Evolutionary conservation across 2,329 filamentous ascomycete genomes (phyloP).

Genomic region (Cytospora piceicola): DNA sequence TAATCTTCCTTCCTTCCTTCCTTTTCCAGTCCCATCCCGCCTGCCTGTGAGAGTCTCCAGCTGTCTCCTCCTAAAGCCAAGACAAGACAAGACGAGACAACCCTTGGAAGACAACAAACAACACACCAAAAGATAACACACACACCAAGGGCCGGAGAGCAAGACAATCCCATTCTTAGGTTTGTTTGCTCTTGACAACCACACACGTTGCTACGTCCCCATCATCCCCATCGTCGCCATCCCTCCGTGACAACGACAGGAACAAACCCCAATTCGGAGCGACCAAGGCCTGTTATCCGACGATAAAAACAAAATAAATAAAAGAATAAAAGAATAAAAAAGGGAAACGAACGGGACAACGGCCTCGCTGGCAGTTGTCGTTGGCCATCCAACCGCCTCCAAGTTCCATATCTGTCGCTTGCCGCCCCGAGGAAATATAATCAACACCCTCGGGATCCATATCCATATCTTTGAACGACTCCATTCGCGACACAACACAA

Average conservation of each 20-base stretch:
- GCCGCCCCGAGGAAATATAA: conserved; percentile 12
- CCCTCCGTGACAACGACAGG: neutral
- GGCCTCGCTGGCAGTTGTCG: neutral
- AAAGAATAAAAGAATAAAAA: too few relatives aligned
- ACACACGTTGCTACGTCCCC: conserved; percentile 1
- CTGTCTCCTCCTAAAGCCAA: too few relatives aligned
- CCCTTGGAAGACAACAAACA: neutral
- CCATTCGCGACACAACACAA: conserved; percentile 9
- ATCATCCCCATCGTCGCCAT: too few relatives aligned
- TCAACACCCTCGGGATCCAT: neutral
- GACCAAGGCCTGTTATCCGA: too few relatives aligned
- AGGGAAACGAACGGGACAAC: neutral
- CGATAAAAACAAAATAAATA: too few relatives aligned
- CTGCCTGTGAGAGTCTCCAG: too few relatives aligned
- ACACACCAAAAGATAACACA: neutral
- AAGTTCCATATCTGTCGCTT: conserved; percentile 15
- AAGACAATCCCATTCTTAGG: neutral
- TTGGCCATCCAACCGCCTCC: conserved; percentile 1
- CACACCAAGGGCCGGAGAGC: neutral
- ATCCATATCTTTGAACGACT: neutral
- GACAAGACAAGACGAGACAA: too few relatives aligned
- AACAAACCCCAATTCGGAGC: neutral
- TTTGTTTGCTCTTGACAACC: neutral
- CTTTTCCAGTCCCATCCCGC: too few relatives aligned
- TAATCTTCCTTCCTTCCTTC: too few relatives aligned